phyloP scores from a whole-genome alignment of 805 yeast species.

The Candida ovalis region DNA sequence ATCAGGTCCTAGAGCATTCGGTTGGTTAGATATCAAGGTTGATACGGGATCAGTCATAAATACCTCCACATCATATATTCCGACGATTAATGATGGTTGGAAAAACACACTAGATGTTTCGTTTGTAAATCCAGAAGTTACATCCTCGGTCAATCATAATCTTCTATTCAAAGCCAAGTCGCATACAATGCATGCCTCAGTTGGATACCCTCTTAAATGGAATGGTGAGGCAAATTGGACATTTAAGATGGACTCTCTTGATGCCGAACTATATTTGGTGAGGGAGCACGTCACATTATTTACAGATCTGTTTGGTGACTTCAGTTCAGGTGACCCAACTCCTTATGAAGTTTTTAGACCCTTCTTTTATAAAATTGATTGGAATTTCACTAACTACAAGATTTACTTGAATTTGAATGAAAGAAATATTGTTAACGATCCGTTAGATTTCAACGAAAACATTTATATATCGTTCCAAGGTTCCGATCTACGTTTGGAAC shows the following conservation, averaged over 20 bases:
- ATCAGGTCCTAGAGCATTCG: slow-evolving; percentile 59
- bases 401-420: slow-evolving; percentile 80
- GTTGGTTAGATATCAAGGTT: slow-evolving; percentile 82
- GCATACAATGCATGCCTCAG: slow-evolving; percentile 50
- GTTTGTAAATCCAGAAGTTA: slow-evolving; percentile 55
- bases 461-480: slow-evolving; percentile 74
- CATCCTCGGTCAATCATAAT: slow-evolving; percentile 89
- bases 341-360: slow-evolving; percentile 81
- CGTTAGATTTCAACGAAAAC: slow-evolving; percentile 79
- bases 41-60: slow-evolving; percentile 48
- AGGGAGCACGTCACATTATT: slow-evolving; percentile 78
- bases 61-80: slow-evolving; percentile 45
- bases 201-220: slow-evolving; percentile 79
- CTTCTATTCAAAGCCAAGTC: slow-evolving; percentile 59
- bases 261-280: slow-evolving; percentile 58
- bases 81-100: slow-evolving; percentile 51
- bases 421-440: slow-evolving; percentile 82
- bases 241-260: slow-evolving; percentile 48
- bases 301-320: slow-evolving; percentile 72
- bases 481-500: slow-evolving; percentile 41
- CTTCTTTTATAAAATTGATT: slow-evolving; percentile 52
- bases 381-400: slow-evolving; percentile 55
- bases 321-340: slow-evolving; percentile 64
- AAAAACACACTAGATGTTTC: slow-evolving; percentile 43
- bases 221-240: slow-evolving; percentile 73